Conservation (phyloP, 2,329 filamentous ascomycete genomes). For the Xylaria sp. region DNA sequence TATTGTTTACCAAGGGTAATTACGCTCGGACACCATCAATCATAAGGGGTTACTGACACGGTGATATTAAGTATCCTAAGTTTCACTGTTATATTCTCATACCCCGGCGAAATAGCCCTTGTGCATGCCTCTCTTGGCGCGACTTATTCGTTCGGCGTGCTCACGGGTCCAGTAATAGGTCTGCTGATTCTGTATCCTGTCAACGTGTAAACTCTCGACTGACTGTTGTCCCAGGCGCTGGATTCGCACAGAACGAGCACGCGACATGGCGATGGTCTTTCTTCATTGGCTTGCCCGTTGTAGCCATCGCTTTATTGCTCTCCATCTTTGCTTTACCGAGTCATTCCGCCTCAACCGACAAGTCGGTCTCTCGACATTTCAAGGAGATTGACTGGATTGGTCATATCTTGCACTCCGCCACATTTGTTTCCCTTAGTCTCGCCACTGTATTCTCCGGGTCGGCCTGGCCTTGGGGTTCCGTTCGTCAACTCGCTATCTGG, state of each 20-base stretch:
- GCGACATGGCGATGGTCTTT: constrained; percentile 56
- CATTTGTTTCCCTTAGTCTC: constrained; percentile 46
- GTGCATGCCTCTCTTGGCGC: constrained; percentile 43
- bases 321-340: constrained; percentile 58
- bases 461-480: constrained; percentile 60
- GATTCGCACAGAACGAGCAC: constrained; percentile 50
- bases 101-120: constrained; percentile 40
- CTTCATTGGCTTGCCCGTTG: constrained; percentile 39
- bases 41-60: constrained; percentile 9
- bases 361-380: constrained; percentile 38
- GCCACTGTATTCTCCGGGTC: constrained; percentile 60
- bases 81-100: constrained; percentile 43
- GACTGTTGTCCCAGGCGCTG: constrained; percentile 44
- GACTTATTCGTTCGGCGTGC: constrained; percentile 46
- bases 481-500: constrained; percentile 59
- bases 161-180: constrained; percentile 46
- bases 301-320: constrained; percentile 43
- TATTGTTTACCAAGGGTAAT: constrained; percentile 51
- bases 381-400: constrained; percentile 59
- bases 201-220: constrained; percentile 2
- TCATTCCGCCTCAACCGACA: constrained; percentile 43
- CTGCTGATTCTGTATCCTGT: constrained; percentile 41
- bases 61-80: constrained; percentile 31
- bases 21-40: background rate
- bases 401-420: constrained; percentile 55